A percentile compares a stretch with the other conserved stretches of the same genome.
These are phyloP conservation scores for Flaveria brownii DNA, from an alignment of 129 eudicot species.

Conservation along the genomic window DNA sequence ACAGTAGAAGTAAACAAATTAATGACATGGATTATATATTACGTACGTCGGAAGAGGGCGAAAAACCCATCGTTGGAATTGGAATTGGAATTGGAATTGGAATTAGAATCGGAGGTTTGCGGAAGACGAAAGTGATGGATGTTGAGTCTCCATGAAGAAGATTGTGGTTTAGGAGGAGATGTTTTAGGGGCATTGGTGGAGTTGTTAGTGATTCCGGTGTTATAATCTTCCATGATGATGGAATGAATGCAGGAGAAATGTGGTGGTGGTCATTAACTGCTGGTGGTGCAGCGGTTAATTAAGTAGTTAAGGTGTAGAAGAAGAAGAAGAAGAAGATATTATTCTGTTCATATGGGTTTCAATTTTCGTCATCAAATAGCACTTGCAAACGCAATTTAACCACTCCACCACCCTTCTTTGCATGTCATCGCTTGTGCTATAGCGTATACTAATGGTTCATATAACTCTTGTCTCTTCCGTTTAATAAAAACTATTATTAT, in stretches of 20 bases:
- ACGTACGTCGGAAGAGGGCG: slow-evolving; percentile 9
- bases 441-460: neutral
- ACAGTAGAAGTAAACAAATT: too few relatives aligned
- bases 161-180: neutral
- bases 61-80: slow-evolving; percentile 8
- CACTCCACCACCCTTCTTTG: slow-evolving; percentile 16
- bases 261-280: neutral
- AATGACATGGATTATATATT: slow-evolving; percentile 31
- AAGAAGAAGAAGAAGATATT: neutral
- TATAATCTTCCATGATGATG: neutral
- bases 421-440: neutral
- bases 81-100: neutral
- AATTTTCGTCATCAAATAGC: neutral
- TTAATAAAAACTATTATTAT: too few relatives aligned
- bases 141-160: slow-evolving; percentile 17
- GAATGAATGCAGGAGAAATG: neutral
- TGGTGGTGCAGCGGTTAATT: neutral
- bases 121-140: neutral
- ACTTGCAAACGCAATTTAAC: slow-evolving; percentile 6
- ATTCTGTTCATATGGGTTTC: neutral
- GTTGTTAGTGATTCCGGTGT: neutral
- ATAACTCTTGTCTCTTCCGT: neutral
- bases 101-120: neutral
- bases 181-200: neutral
- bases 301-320: neutral